These are phyloP conservation scores for Rhytidiadelphus loreus DNA, from an alignment of 225 moss, liverwort and hornwort genomes.

Conservation along the genomic window DNA sequence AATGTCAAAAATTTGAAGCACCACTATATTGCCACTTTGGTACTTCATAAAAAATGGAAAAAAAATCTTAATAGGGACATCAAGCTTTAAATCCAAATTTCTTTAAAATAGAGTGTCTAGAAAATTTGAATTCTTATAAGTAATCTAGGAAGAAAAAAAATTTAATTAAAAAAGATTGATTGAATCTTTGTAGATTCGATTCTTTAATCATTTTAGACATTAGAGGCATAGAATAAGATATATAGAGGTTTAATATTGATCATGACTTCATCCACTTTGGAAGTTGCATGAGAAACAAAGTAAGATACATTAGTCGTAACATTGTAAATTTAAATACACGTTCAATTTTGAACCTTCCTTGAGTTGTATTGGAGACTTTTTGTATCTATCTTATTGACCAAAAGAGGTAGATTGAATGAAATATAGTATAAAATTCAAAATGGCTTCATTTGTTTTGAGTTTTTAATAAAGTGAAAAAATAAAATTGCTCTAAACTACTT, in stretches of 20 bases:
- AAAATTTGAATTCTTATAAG: neutral
- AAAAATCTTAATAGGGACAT: no score
- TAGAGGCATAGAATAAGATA: neutral
- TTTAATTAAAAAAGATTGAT: neutral
- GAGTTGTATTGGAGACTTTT: neutral
- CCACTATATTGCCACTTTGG: no score
- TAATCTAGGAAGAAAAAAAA: no score
- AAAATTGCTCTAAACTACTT: neutral
- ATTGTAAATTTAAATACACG: neutral
- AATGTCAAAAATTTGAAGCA: no score
- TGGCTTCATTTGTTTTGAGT: neutral
- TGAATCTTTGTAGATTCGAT: neutral
- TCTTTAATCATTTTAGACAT: neutral
- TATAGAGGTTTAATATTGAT: neutral
- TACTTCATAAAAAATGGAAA: no score
- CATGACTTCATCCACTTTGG: neutral
- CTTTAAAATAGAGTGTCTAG: accelerated
- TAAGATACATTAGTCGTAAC: neutral
- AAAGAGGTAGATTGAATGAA: neutral
- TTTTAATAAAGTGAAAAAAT: neutral
- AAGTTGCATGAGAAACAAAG: neutral
- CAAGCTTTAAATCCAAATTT: neutral
- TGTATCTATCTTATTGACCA: neutral
- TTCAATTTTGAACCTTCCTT: neutral
- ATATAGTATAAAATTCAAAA: neutral